Conservation (phyloP, 768 basidiomycete genomes). For the Psilocybe subaeruginosa region DNA sequence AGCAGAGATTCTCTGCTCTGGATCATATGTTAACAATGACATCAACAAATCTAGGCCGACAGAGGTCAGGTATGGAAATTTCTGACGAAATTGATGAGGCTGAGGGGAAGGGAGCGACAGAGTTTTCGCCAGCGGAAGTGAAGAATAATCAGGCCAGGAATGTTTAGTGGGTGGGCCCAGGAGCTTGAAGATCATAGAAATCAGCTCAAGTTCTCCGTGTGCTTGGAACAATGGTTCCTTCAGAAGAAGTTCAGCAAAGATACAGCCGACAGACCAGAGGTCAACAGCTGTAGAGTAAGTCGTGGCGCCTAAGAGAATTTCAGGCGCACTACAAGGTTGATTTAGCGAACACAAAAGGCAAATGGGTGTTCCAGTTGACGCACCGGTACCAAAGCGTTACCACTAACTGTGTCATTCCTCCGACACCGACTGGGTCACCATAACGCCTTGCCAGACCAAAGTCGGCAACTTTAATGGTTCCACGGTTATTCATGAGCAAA, state of each 20-base stretch:
- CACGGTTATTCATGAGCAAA: slow-evolving; percentile 97
- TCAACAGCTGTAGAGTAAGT: slow-evolving; percentile 96
- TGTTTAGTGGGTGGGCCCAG: slow-evolving; percentile 89
- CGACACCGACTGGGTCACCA: slow-evolving; percentile 94
- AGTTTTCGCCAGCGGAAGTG: slow-evolving; percentile 80
- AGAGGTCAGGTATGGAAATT: slow-evolving; percentile 82
- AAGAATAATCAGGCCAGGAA: slow-evolving; percentile 85
- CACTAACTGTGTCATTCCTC: slow-evolving; percentile 97
- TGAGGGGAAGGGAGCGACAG: slow-evolving; percentile 77
- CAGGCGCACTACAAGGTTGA: slow-evolving; percentile 71
- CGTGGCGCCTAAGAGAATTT: slow-evolving; percentile 90
- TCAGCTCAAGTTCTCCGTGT: slow-evolving; percentile 91
- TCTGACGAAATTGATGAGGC: slow-evolving; percentile 76
- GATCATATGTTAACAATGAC: slow-evolving; percentile 87
- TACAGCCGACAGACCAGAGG: slow-evolving; percentile 99
- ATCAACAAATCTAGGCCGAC: slow-evolving; percentile 86
- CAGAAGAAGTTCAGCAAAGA: slow-evolving; percentile 93
- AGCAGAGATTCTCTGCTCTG: slow-evolving; percentile 81
- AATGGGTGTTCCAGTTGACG: slow-evolving; percentile 9
- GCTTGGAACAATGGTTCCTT: slow-evolving; percentile 98
- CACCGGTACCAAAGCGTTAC: slow-evolving; percentile 99
- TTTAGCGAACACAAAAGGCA: slow-evolving; percentile 14
- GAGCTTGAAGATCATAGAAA: slow-evolving; percentile 93
- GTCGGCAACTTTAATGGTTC: slow-evolving; percentile 98
- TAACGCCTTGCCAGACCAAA: slow-evolving; percentile 96